Base-by-base conservation (phyloP, 495 filamentous ascomycete genomes). In the Daldinia vernicosa region DNA sequence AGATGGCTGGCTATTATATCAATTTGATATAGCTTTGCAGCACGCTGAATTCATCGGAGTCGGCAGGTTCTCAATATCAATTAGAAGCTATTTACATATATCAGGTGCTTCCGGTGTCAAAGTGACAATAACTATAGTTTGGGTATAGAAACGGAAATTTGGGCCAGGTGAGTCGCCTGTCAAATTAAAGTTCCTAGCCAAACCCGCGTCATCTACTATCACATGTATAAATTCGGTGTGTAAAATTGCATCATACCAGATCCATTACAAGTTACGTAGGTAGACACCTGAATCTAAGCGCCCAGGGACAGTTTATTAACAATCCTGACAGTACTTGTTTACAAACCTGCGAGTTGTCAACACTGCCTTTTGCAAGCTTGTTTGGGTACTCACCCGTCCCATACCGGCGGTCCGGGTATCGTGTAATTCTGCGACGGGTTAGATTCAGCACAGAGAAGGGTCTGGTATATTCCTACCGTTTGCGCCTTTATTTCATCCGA, bases 391-490 rank as follows among this genome's bases (percentile, higher is more conserved):
- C 59, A 82, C 80, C 80, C 77, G 14, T 79, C 70, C 82, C 82
- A 83, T 57, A 84, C 79, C 17, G 80, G 82, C 0, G 81, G 82
- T 33, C 82, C 83, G 0, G 82, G 77, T 56, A 84, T 79, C 1
- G 66, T 74, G 57, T 84, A 85, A 17, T 80, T 79, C 83, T 84
- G 15, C 8, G 27, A n/a, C 15, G 3, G 14, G 33, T 79, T 61
- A 78, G 65, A 55, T 17, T 14, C 40, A 11, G n/a, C n/a, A 22
- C 6, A 12, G 3, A 17, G 47, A 14, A 6, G 28, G 12, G 5
- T 39, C 0, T 33, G 5, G 33, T 3, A 6, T 30, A 22, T 0
- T 66, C 77, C 69, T 67, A 85, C 81, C 33, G 77, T 80, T 17
- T 52, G 69, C 9, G 75, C 73, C 52, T 76, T 73, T 32, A 74